Conservation (phyloP, 2,329 filamentous ascomycete species). For the Scopulariopsis brevicaulis region DNA sequence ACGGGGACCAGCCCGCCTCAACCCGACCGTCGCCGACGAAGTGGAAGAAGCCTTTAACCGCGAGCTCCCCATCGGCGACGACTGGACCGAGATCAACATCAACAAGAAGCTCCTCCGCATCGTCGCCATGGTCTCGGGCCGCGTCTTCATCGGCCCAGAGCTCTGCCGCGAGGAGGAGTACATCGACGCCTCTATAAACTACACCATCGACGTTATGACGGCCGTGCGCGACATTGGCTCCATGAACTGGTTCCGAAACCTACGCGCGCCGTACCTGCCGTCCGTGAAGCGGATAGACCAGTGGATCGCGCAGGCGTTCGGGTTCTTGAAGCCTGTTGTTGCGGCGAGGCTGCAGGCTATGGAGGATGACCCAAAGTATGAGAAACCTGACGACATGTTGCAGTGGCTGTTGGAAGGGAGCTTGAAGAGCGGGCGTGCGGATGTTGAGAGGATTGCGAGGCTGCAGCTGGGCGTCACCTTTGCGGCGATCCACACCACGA, state of each 20-base stretch:
- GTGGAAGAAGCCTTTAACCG: conserved; percentile 18
- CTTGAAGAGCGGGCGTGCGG: conserved; percentile 17
- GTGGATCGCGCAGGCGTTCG: conserved; percentile 18
- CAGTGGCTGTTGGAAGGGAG: conserved; percentile 32
- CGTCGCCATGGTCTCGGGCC: conserved; percentile 32
- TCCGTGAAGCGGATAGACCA: conserved; percentile 19
- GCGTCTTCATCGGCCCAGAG: conserved; percentile 34
- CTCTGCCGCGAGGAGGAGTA: conserved; percentile 31
- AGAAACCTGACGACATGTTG: conserved; percentile 32
- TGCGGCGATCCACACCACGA: conserved; percentile 40
- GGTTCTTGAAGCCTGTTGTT: conserved; percentile 24
- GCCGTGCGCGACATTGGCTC: conserved; percentile 18
- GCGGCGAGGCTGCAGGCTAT: conserved; percentile 13
- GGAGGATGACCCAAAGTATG: conserved; percentile 5
- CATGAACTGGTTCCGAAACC: conserved; percentile 20
- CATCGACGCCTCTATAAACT: conserved; percentile 33
- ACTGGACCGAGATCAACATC: conserved; percentile 29
- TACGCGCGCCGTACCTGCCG: conserved; percentile 18
- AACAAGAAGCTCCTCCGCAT: conserved; percentile 28
- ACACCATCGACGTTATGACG: conserved; percentile 28
- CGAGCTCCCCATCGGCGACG: conserved; percentile 21
- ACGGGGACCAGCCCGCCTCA: conserved; percentile 18
- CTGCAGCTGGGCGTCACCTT: conserved; percentile 31
- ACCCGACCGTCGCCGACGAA: conserved; percentile 24
- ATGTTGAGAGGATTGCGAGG: conserved; percentile 22